Evolutionary conservation across 257 asterid species (phyloP), one percentile per base, ranked within the genome.

Genomic region (Capsicum pubescens): DNA sequence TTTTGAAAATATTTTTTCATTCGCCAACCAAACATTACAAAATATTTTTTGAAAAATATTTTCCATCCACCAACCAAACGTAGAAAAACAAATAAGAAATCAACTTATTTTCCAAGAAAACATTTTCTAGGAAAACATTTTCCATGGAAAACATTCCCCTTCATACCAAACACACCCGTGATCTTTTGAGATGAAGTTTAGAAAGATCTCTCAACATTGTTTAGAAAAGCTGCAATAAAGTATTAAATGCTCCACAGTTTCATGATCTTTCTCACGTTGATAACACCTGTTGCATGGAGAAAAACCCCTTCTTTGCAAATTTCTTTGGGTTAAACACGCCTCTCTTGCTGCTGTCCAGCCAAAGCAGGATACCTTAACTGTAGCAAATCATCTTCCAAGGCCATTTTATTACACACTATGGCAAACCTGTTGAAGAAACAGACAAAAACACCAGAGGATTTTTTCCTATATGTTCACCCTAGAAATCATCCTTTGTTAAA

Each of bases 211-310:
- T 44, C 9, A 64, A 26, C 70, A 64, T 64, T 64, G 70, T 64
- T 64, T n/a, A 64, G 71, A 64, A 64, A 64, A 7, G 71, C 71
- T 12, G 44, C 44, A 26, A 9, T 64, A 16, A 63, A 21, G 6
- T 63, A 61, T 14, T 61, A 63, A 63, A 63, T 63, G 70, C 70
- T 63, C 70, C 70, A 63, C 32, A 26, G 9, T 11, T 63, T 63
- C 70, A 63, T 63, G 70, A 63, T 21, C 70, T 63, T 21, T 26
- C 5, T 26, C 70, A 63, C 70, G 21, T 63, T 21, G 13, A 63
- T 11, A 63, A 21, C 32, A 63, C 16, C 70, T 63, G 42, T 63
- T 63, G 70, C 35, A 10, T 21, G 21, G 21, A 63, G 70, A 21
- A 26, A 63, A 63, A 21, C 12, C 70, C 70, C 16, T 21, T 21